phyloP scores from a whole-genome alignment of 768 basidiomycete genomes.

The Agrocybe pediades region DNA sequence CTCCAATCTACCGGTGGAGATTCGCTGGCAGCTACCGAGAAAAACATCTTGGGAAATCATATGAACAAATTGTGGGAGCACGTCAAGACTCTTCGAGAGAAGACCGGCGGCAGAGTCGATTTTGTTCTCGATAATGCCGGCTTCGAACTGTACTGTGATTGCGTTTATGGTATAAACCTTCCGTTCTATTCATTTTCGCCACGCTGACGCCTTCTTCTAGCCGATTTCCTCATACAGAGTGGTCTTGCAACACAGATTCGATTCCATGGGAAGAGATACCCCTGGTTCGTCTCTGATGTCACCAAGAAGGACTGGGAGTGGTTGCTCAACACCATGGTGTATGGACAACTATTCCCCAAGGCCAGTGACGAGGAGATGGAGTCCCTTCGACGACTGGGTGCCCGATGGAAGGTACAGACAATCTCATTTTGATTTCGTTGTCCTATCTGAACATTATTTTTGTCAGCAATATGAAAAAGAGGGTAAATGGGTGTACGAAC shows the following conservation, averaged over 20 bases:
- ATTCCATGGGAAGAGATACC: conserved; percentile 95
- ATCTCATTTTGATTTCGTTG: not conserved
- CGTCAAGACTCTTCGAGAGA: conserved; percentile 67
- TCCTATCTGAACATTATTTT: conserved; percentile 1
- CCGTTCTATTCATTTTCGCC: not conserved
- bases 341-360: conserved; percentile 89
- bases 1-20: conserved; percentile 98
- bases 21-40: conserved; percentile 91
- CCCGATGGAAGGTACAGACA: conserved; percentile 82
- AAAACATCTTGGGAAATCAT: conserved; percentile 93
- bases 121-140: conserved; percentile 90
- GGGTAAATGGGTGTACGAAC: conserved; percentile 93
- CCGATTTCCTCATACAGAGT: conserved; percentile 92
- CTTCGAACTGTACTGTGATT: conserved; percentile 87
- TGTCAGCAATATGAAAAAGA: conserved; percentile 86
- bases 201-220: conserved; percentile 32
- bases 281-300: conserved; percentile 94
- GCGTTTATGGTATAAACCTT: conserved; percentile 65
- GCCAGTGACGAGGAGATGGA: conserved; percentile 79
- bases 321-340: conserved; percentile 86
- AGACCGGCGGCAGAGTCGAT: conserved; percentile 73
- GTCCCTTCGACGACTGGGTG: conserved; percentile 76
- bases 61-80: conserved; percentile 71
- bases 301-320: conserved; percentile 95
- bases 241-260: conserved; percentile 82